Conservation (phyloP, 2,329 filamentous ascomycete genomes). For the Fusarium agapanthi region DNA sequence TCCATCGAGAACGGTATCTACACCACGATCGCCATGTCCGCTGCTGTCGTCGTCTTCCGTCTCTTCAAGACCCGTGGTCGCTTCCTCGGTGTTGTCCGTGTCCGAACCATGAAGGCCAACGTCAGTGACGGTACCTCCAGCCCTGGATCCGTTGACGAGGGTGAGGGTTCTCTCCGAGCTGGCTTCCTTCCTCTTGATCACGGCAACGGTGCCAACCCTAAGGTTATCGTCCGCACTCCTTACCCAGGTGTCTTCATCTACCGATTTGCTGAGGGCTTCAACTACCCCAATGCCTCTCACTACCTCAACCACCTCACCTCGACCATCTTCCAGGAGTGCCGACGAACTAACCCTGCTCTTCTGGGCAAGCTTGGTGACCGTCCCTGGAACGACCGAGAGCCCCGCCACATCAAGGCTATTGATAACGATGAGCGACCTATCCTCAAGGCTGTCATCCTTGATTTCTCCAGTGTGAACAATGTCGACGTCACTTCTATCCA, state of each 20-base stretch:
- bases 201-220: conserved; percentile 61
- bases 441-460: conserved; percentile 64
- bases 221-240: conserved; percentile 55
- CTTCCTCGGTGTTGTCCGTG: conserved; percentile 80
- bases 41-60: conserved; percentile 78
- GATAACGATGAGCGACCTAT: conserved; percentile 55
- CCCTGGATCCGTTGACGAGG: conserved; percentile 54
- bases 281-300: conserved; percentile 62
- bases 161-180: conserved; percentile 51
- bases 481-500: conserved; percentile 66
- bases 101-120: conserved; percentile 86
- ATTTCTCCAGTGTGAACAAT: conserved; percentile 64
- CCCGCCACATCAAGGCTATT: conserved; percentile 46
- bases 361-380: conserved; percentile 61
- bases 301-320: conserved; percentile 60
- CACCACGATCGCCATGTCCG: conserved; percentile 75
- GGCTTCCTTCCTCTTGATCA: conserved; percentile 59
- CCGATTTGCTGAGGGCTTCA: conserved; percentile 64
- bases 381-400: conserved; percentile 65
- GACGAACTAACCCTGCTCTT: conserved; percentile 54
- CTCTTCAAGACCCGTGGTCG: conserved; percentile 80
- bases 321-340: conserved; percentile 56
- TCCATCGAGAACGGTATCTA: conserved; percentile 89
- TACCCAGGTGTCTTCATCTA: conserved; percentile 65
- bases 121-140: conserved; percentile 62